Base-by-base conservation (phyloP, 2,329 filamentous ascomycete species). In the Claviceps monticola region DNA sequence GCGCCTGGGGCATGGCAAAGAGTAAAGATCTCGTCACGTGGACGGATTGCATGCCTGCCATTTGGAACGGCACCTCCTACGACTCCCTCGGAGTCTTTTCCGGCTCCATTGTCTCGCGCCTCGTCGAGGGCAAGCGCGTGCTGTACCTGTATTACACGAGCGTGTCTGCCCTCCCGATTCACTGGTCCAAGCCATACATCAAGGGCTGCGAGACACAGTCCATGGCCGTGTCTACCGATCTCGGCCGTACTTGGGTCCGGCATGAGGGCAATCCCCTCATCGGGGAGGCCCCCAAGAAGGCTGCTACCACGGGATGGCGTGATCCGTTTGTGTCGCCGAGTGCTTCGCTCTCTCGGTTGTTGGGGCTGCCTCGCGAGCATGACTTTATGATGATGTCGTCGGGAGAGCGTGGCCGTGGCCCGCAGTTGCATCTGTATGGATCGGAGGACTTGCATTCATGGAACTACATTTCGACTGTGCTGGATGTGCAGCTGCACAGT, bases 21-120 rank as follows among this genome's bases (percentile, higher is more conserved):
- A 72, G 69, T 1, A 60, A 64, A 37, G 67, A 73, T 49, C 61
- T 73, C 8, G 62, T 71, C n/a, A 70, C 64, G 17, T 69, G 43
- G 56, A n/a, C 49, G 6, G 56, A 57, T 8, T 57, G 54, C 23
- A 50, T 53, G 44, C 53, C 53, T 42, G 51, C 56, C 5, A 49
- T 57, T 5, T 56, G 51, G 48, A 57, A 56, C 45, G 56, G 56
- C 39, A 61, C 61, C 7, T 62, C 66, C 21, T 72, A 72, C 38
- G 70, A 72, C 53, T 66, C 65, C 0, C 51, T 70, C 14, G 68
- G 68, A 38, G 68, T 73, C 13, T 73, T 72, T 50, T 70, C 71
- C 41, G 70, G 71, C 5, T 65, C 63, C 19, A 68, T 71, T n/a
- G 68, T 71, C 36, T 68, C 70, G 9, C 59, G 54, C 4, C 66